Base-by-base conservation (phyloP, 2,329 filamentous ascomycete genomes). In the Diaporthe vaccinii region DNA sequence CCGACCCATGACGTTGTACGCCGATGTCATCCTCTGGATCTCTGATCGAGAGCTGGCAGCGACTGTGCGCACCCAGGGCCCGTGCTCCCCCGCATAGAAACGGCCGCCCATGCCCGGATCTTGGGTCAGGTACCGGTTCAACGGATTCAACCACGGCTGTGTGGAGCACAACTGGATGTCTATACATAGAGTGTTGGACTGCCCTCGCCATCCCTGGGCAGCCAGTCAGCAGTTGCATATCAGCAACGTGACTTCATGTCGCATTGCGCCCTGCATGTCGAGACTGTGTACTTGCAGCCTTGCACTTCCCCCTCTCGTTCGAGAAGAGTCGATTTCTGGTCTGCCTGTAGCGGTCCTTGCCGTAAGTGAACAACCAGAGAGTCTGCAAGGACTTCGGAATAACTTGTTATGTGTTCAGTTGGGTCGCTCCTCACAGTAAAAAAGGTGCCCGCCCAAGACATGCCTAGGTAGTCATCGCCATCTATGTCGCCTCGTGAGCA, bases 401-500 rank as follows among this genome's bases (percentile, higher is more conserved):
- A 4, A 20, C 10, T 36, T 5, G 14, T n/a, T 22, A 22, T 28
- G 31, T 8, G n/a, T 36, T 36, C 14, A 10, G 9, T 97, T 86
- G 10, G 99, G 86, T 20, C 90, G 89, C 28, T 88, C 82, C 78
- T 99, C 96, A 96, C 97, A 99, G 59, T 98, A 93, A 4, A 98
- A 91, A 74, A 98, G 92, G 81, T 95, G 44, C 44, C 44, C 41
- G 22, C 34, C 34, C 25, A 36, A 34, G 12, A 17, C 34, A 7
- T 61, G 39, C 57, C 22, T 61, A 39, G 22, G 6, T 39, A 99
- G 81, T 99, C 97, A 80, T 99, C 97, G 0, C 97, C 97, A 80
- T 99, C 97, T 0, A 98, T 89, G 81, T 99, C 97, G 0, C 97
- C 97, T 2, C 97, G 97, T 4, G 96, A 98, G 78, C 97, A 95